Base-by-base conservation (phyloP, 495 filamentous ascomycete species). In the Penicillium dipodomyicola region DNA sequence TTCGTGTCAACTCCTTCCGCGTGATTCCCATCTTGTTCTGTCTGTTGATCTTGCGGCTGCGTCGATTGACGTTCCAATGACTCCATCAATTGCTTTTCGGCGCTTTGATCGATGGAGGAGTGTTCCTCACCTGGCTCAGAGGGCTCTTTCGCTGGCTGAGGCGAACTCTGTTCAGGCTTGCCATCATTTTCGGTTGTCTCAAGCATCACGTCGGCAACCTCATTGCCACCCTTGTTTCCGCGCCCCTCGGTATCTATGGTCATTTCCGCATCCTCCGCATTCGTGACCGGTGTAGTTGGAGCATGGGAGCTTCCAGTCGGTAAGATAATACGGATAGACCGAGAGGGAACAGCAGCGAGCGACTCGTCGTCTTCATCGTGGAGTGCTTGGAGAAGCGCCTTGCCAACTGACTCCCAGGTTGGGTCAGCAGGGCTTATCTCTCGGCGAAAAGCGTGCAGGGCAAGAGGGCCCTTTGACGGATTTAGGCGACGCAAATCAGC, bases 351-450 rank as follows among this genome's bases (percentile, higher is more conserved):
- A 32, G 57, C 52, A n/a, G 62, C 59, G n/a, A 64, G 52, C 3
- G 67, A 55, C 3, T 69, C 72, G 39, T 75, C 63, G 42, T 77
- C 70, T 46, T 84, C 80, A 8, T 74, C 68, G 50, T 68, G 62
- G 8, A 82, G 64, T 6, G 80, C 69, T 41, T 76, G 67, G 3
- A 87, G 65, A n/a, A 90, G 75, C 7, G 73, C 82, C 65, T 80
- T 84, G 25, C 80, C 84, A 61, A 81, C 64, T 22, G 72, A 77
- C 30, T 73, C 72, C 82, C 79, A 88, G 3, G 73, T 81, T n/a
- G 64, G 58, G n/a, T 62, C 58, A 30, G 62, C 46, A n/a, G 72
- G 61, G 23, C 50, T 67, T 11, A 80, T 61, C 32, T 71, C 67
- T 56, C 68, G 64, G 17, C 63, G 64, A 25, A 65, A 65, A n/a